These are phyloP conservation scores for Closterium sp. DNA, from an alignment of 139 green algal species.

Conservation along the genomic window DNA sequence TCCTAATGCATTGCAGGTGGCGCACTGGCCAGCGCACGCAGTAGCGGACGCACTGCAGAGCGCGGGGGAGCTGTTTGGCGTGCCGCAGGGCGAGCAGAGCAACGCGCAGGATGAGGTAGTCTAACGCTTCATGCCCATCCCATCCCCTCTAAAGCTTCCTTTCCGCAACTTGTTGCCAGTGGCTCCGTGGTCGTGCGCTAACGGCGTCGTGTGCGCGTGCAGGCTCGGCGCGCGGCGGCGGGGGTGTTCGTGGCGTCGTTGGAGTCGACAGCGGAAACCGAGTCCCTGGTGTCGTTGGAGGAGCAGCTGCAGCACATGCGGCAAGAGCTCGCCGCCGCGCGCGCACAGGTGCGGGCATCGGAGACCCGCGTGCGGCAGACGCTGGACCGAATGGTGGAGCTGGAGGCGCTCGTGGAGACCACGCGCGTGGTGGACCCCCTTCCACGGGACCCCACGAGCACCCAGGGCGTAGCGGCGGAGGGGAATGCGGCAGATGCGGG, in stretches of 20 bases:
- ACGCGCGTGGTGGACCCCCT: background rate
- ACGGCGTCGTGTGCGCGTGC: background rate
- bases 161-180: no score
- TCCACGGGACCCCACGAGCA: background rate
- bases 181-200: background rate
- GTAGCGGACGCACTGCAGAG: no score
- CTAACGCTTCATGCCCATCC: no score
- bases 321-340: background rate
- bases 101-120: no score
- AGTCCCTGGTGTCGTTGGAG: background rate
- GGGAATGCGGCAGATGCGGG: background rate
- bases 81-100: no score
- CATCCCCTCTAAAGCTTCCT: no score
- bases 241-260: background rate
- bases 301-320: background rate
- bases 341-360: constrained; percentile 32
- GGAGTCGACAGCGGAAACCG: background rate
- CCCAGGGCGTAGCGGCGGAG: background rate
- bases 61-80: no score
- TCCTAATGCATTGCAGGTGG: no score
- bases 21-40: no score
- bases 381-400: constrained; percentile 32
- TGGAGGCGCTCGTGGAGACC: constrained; percentile 12
- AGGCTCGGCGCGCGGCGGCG: background rate
- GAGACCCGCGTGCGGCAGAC: constrained; percentile 49